These are phyloP conservation scores for Bolboschoenus planiculmis DNA, from an alignment of 176 grass and related monocot species.

Conservation along the genomic window DNA sequence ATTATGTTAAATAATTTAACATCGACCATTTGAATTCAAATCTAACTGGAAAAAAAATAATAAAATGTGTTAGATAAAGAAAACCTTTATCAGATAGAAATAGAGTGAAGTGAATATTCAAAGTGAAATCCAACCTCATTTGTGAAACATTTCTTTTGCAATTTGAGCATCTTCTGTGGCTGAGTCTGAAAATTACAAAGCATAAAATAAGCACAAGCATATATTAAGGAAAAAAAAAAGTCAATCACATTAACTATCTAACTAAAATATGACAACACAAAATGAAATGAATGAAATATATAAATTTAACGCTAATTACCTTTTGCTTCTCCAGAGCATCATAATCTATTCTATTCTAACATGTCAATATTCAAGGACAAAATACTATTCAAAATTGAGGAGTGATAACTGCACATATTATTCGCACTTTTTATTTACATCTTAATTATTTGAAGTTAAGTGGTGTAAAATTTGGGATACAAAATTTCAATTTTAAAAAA, in stretches of 20 bases:
- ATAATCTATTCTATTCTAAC: constrained; percentile 52
- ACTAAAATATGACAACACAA: neutral
- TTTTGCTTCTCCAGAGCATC: constrained; percentile 59
- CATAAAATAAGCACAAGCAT: neutral
- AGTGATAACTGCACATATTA: too few relatives aligned
- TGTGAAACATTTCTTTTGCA: constrained; percentile 56
- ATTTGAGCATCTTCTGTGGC: constrained; percentile 48
- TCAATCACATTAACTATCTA: neutral
- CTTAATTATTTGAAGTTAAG: too few relatives aligned
- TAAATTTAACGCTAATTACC: constrained; percentile 2
- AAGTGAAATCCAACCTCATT: constrained; percentile 26
- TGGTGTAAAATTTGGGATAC: too few relatives aligned
- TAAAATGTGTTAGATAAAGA: neutral
- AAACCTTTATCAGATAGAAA: neutral
- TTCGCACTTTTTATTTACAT: too few relatives aligned
- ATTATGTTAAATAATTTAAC: too few relatives aligned
- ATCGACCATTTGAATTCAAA: neutral
- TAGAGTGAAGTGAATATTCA: neutral
- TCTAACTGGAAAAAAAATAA: neutral
- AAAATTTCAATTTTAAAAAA: too few relatives aligned
- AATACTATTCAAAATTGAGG: too few relatives aligned
- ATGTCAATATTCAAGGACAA: too few relatives aligned
- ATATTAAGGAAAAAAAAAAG: neutral
- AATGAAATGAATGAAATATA: neutral
- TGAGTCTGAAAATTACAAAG: constrained; percentile 30